Evolutionary conservation across 495 filamentous ascomycete genomes (phyloP), one percentile per base, ranked within the genome.

Genomic region (Aspergillus egyptiacus): DNA sequence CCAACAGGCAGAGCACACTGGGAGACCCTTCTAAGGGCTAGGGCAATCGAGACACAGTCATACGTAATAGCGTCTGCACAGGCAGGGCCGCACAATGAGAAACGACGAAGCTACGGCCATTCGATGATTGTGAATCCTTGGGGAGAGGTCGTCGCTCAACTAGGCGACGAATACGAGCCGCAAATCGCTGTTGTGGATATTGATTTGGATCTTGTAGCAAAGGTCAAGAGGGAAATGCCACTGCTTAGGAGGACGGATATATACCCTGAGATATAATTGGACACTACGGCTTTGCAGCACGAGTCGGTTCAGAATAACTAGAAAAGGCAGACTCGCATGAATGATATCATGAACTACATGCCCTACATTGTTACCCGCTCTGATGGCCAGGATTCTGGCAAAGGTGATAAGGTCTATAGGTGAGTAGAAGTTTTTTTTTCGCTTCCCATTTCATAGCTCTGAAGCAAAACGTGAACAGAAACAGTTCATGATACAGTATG

Each of bases 51-150:
- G 67, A 91, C 84, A 0, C 90, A 96, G 61, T 74, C 77, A 2
- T 97, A 85, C 70, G 84, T 96, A 9, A 65, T 97, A 50, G 91
- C 91, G 10, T 86, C 93, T 0, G 93, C 93, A 3, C 91, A 96
- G 61, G 81, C 81, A 22, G 87, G 87, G 14, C 58, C 57, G 14
- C 91, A 98, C 64, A 90, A 88, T 60, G 83, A 84, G 57, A 84
- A 81, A 61, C 69, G 91, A 37, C 71, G 72, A 20, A 94, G 87
- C 69, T 96, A 95, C 66, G 93, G 93, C 1, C 84, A 91, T 64
- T 86, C 87, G 39, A 83, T 95, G 75, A 84, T 95, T 30, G 75
- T 96, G 14, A 81, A 84, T 57, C 91, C 91, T 0, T 96, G 91
- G 91, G 91, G 91, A 0, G 75, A 79, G 36, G 75, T 96, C 3